Percentiles rank a stretch among this genome's conserved stretches.
phyloP scores from a whole-genome alignment of 371 early-diverging fungal species.

The Coemansia sp. region DNA sequence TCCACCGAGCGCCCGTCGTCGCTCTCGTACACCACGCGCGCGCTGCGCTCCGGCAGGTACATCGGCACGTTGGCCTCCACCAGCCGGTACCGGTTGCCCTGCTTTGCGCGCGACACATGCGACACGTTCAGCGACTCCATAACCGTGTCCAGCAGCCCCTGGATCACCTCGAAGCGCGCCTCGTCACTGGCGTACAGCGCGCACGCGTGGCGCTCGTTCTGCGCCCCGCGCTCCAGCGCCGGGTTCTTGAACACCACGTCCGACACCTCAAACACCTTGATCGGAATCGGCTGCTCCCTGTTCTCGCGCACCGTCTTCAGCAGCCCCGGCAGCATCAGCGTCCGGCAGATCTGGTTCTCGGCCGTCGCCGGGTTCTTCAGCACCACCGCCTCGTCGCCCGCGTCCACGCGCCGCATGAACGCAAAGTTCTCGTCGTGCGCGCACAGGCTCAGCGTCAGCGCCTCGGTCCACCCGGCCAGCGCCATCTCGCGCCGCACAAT shows the following conservation, averaged over 20 bases:
- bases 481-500: slow-evolving; percentile 89
- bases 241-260: slow-evolving; percentile 94
- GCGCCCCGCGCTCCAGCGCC: slow-evolving; percentile 72
- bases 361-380: slow-evolving; percentile 95
- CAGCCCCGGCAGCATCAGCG: slow-evolving; percentile 92
- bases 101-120: slow-evolving; percentile 45
- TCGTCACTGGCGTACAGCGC: slow-evolving; percentile 85
- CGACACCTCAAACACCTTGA: slow-evolving; percentile 97
- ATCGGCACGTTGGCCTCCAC: slow-evolving; percentile 67
- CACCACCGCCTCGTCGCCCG: slow-evolving; percentile 78
- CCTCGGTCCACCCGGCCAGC: slow-evolving; percentile 94
- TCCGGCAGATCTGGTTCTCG: slow-evolving; percentile 96
- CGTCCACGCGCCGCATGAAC: slow-evolving; percentile 76
- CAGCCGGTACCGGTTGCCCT: slow-evolving; percentile 77
- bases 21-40: slow-evolving; percentile 69
- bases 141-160: slow-evolving; percentile 88
- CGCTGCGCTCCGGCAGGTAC: slow-evolving; percentile 91
- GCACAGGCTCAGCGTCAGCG: slow-evolving; percentile 94
- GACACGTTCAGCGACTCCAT: slow-evolving; percentile 75
- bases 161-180: slow-evolving; percentile 90
- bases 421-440: slow-evolving; percentile 96
- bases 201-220: slow-evolving; percentile 91
- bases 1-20: slow-evolving; percentile 27
- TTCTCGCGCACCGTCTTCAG: slow-evolving; percentile 95
- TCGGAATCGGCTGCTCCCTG: slow-evolving; percentile 88